Evolutionary conservation across 1,284 basidiomycete genomes (phyloP), one percentile per base, ranked within the genome.

Genomic region (Ceratobasidium sp.): DNA sequence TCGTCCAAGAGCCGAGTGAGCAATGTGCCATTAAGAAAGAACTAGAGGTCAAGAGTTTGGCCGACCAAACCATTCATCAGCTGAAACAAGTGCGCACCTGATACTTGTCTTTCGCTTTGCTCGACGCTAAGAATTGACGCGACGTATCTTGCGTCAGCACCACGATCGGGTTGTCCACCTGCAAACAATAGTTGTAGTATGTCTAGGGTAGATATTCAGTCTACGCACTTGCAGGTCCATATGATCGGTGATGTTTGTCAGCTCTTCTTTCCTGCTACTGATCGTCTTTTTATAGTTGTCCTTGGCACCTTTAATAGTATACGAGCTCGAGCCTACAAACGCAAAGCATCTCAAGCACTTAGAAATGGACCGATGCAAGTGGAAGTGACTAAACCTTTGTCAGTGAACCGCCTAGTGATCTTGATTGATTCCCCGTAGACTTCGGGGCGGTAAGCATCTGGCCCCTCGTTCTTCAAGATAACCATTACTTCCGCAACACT

Each of bases 81-180:
- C 44, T 60, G 33, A 18, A 56, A 58, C n/a, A 13, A 39, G 63
- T 44, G 82, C 88, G 20, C 82, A 94, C 96, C 85, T 93, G 91
- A 86, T 99, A 99, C 84, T 98, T 97, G 85, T 97, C 95, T n/a
- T 89, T 85, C 1, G 95, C 90, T 68, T 93, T 90, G 1, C 96
- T 94, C 2, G 93, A 91, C 78, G 94, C 93, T 81, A 99, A 87
- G 86, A 99, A 99, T 81, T 95, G 93, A 53, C 96, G 90, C 1
- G 92, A 80, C 83, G 63, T 84, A 89, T 95, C 95, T 88, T 98
- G 97, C 1, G 95, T 97, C 46, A 97, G 88, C 55, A 99, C 93
- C 80, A 97, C 98, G 89, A 99, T 92, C 0, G 97, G 97, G 83
- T 98, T 98, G 84, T 99, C 98, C 79, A 99, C 95, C 81, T 87